Percentiles rank a stretch among this genome's conserved stretches.
phyloP scores from a whole-genome alignment of 305 asterid species.

The Nicotiana rustica region DNA sequence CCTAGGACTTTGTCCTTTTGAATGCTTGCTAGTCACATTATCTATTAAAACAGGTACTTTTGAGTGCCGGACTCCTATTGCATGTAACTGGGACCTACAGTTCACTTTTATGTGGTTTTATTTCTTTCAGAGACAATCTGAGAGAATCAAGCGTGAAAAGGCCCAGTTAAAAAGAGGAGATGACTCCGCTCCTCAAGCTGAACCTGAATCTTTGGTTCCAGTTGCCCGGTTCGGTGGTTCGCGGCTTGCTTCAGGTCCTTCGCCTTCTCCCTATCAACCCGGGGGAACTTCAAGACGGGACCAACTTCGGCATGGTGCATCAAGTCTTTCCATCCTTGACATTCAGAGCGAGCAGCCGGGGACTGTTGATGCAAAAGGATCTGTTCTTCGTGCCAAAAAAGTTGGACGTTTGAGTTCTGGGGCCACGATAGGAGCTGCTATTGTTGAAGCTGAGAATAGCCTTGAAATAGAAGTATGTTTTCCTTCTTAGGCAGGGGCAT shows the following conservation, averaged over 20 bases:
- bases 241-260: conserved; percentile 96
- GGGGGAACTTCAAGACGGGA: conserved; percentile 46
- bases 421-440: conserved; percentile 90
- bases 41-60: background rate
- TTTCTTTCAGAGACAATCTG: conserved; percentile 76
- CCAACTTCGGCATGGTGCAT: conserved; percentile 58
- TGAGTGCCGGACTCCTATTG: background rate
- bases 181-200: conserved; percentile 75
- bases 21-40: background rate
- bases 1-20: background rate
- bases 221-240: conserved; percentile 88
- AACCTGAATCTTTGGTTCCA: conserved; percentile 83
- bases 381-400: conserved; percentile 56
- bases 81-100: background rate
- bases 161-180: conserved; percentile 85
- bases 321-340: conserved; percentile 44
- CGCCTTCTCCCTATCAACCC: conserved; percentile 78
- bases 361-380: conserved; percentile 43
- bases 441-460: conserved; percentile 89
- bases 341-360: conserved; percentile 40
- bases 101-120: conserved; percentile 7
- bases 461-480: conserved; percentile 82
- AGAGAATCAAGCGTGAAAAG: conserved; percentile 87
- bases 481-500: conserved; percentile 48
- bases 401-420: conserved; percentile 69